Base-by-base conservation (phyloP, 345 rosid species). In the Sonneratia caseolaris region DNA sequence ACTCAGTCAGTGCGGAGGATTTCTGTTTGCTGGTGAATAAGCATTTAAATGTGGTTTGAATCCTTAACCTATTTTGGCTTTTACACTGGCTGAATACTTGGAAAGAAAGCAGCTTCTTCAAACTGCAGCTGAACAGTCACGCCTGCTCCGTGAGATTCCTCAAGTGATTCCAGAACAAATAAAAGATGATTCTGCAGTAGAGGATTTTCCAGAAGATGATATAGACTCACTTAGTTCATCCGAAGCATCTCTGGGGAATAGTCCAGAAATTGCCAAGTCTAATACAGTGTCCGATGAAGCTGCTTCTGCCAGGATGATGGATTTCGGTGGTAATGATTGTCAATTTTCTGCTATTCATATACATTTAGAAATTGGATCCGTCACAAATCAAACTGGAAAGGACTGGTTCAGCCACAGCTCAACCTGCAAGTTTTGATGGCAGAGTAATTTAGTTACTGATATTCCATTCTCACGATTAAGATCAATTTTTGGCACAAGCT, bases 51-150 rank as follows among this genome's bases (percentile, higher is more conserved):
- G 6, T 27, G 66, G 12, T 62, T 62, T 62, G 74, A 62, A 14
- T 83, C 75, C 93, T 93, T 93, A 84, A 93, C 86, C 76, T 67
- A 64, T 69, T 72, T 53, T 73, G 78, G 77, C 79, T 79, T 68
- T 78, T 72, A 93, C 94, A 68, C 74, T 91, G 72, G 75, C 71
- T 12, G 96, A 89, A 77, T 88, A 91, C 85, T 70, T 93, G 79
- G 97, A 91, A 40, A 89, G 84, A 72, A 87, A 81, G 75, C 78
- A 86, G 78, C 79, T 86, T 79, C 97, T 93, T 70, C 80, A 84
- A 81, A 86, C 81, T 71, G 83, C 86, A 55, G 82, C 80, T 67
- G 98, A 91, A 70, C 89, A 89, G 73, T 40, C 86, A n/a, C 84
- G 92, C 11, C 82, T 88, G 47, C 59, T 91, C 72, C 48, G 42